phyloP scores from a whole-genome alignment of 169 alveolate genomes.

The Ichthyophthirius multifiliis region DNA sequence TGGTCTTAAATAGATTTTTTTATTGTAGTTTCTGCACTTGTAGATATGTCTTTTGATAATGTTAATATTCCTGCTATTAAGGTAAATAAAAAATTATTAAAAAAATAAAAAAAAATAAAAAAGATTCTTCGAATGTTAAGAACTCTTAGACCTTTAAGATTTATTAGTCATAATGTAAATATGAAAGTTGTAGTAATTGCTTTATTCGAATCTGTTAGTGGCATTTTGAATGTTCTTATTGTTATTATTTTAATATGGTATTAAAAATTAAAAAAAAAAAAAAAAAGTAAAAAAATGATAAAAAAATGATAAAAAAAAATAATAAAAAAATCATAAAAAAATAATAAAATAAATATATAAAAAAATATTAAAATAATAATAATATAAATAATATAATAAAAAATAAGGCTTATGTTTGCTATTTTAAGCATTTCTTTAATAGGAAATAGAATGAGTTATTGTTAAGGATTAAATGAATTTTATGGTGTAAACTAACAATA shows the following conservation, averaged over 20 bases:
- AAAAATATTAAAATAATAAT: not conserved
- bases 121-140: constrained; percentile 77
- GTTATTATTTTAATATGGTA: constrained; percentile 13
- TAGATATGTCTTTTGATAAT: constrained; percentile 64
- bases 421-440: constrained; percentile 4
- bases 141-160: constrained; percentile 81
- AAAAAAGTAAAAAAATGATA: no score
- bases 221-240: constrained; percentile 71
- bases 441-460: constrained; percentile 9
- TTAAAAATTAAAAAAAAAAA: no score
- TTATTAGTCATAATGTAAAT: constrained; percentile 72
- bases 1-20: constrained; percentile 86
- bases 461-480: not conserved
- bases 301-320: no score
- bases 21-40: constrained; percentile 70
- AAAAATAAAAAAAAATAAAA: not conserved
- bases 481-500: not conserved
- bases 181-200: constrained; percentile 77
- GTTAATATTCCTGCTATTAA: constrained; percentile 50
- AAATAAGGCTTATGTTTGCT: constrained; percentile 13
- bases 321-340: no score
- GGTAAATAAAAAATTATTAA: not conserved
- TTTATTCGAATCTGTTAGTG: constrained; percentile 64
- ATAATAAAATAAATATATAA: no score
- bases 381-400: not conserved